phyloP scores from a whole-genome alignment of 139 green algal genomes.

The Picocystis salinarum region DNA sequence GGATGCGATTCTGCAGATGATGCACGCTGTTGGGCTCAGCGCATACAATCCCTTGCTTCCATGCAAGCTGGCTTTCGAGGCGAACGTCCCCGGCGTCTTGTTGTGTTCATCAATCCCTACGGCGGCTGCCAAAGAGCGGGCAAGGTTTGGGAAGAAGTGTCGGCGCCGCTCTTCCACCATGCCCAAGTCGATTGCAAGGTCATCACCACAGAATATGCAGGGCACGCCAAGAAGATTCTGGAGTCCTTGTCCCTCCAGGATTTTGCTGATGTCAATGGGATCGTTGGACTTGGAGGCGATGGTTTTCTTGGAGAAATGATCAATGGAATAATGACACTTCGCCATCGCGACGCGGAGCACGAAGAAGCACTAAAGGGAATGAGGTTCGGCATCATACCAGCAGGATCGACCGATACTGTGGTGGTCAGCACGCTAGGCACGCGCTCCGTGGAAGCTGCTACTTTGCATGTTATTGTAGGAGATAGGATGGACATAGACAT shows the following conservation, averaged over 20 bases:
- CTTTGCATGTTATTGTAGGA: constrained; percentile 63
- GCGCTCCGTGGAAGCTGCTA: constrained; percentile 36
- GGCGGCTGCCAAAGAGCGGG: constrained; percentile 21
- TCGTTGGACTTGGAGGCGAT: too few species aligned
- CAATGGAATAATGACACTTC: too few species aligned
- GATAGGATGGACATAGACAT: constrained; percentile 61
- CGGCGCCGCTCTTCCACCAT: constrained; percentile 28
- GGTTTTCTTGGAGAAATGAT: too few species aligned
- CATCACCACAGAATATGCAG: neutral
- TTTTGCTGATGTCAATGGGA: too few species aligned
- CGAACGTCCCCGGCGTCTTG: constrained; percentile 28
- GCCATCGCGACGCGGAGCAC: neutral
- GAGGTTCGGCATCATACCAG: constrained; percentile 57
- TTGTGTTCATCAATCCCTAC: constrained; percentile 69
- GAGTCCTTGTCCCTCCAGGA: too few species aligned
- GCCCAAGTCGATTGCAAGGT: constrained; percentile 27
- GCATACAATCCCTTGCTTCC: too few species aligned
- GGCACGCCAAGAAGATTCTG: constrained; percentile 1
- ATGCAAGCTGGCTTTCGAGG: too few species aligned
- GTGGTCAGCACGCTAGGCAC: constrained; percentile 63
- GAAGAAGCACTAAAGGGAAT: constrained; percentile 16
- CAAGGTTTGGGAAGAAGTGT: constrained; percentile 26
- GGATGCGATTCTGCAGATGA: too few species aligned
- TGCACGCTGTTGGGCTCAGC: too few species aligned
- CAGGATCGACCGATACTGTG: constrained; percentile 66